These are phyloP conservation scores for Cercospora sp. DNA, from an alignment of 2,329 filamentous ascomycete genomes.

Conservation along the genomic window DNA sequence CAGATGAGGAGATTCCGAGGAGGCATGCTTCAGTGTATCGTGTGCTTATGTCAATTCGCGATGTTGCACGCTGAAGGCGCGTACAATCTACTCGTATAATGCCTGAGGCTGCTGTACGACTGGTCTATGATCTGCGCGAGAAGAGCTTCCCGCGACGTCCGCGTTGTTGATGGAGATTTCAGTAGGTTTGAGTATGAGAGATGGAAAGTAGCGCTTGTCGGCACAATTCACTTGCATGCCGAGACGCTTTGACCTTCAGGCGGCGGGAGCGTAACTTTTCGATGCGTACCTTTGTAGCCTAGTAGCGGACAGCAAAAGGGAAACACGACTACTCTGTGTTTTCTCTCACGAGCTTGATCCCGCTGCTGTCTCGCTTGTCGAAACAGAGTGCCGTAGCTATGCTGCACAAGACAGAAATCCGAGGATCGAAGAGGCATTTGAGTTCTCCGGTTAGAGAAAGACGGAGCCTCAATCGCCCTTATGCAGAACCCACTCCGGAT, in stretches of 20 bases:
- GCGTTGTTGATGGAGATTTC: not conserved
- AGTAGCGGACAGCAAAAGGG: not conserved
- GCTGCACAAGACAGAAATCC: not conserved
- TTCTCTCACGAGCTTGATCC: not conserved
- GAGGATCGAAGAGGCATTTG: not conserved
- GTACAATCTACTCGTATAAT: not conserved
- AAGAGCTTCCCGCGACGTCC: not conserved
- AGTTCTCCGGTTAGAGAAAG: not conserved
- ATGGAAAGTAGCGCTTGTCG: not conserved
- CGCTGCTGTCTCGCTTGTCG: not conserved
- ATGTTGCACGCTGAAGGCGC: not conserved
- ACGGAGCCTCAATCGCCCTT: not conserved
- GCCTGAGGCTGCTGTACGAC: not conserved
- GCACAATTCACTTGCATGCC: not conserved
- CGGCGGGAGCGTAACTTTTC: not conserved
- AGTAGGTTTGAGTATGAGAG: not conserved
- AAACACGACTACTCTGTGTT: not conserved
- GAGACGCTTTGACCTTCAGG: not conserved
- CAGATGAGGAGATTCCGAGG: slow-evolving; percentile 56
- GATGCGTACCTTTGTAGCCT: not conserved
- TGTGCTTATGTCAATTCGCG: not conserved
- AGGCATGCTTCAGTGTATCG: slow-evolving; percentile 16
- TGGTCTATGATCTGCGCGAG: not conserved
- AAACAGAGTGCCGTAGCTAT: not conserved
- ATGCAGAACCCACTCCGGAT: not conserved